A percentile compares a stretch with the other conserved stretches of the same genome.
These are phyloP conservation scores for Leccinum subtestaceum DNA, from an alignment of 768 basidiomycete genomes.

Conservation along the genomic window DNA sequence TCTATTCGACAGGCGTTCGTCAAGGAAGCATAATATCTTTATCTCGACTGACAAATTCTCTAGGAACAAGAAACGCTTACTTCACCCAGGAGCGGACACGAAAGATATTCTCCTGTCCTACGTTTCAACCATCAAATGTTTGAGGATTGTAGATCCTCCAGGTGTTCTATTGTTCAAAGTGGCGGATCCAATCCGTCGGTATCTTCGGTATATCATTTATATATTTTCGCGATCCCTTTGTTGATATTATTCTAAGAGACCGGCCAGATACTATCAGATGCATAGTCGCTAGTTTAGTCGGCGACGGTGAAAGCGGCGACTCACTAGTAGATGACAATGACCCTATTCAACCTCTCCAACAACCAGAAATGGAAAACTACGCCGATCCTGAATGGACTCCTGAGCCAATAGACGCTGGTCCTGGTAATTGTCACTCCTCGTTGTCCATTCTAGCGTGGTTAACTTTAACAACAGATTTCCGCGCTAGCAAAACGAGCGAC, in stretches of 20 bases:
- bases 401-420: constrained; percentile 94
- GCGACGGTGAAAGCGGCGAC: constrained; percentile 78
- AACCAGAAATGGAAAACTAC: constrained; percentile 80
- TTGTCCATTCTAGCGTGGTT: neutral
- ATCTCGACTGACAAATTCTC: constrained; percentile 3
- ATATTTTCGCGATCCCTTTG: neutral
- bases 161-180: constrained; percentile 93
- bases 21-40: neutral
- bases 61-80: constrained; percentile 82
- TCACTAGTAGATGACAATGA: constrained; percentile 84
- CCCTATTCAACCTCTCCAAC: constrained; percentile 70
- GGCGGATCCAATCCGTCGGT: constrained; percentile 86
- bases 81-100: constrained; percentile 96
- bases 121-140: constrained; percentile 86
- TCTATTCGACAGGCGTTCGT: constrained; percentile 74
- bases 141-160: constrained; percentile 87
- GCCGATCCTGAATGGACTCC: constrained; percentile 93
- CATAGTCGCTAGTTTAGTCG: constrained; percentile 89
- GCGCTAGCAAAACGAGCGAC: constrained; percentile 87
- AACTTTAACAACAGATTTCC: constrained; percentile 61
- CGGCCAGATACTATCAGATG: constrained; percentile 91
- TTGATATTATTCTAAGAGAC: constrained; percentile 45
- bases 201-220: constrained; percentile 59
- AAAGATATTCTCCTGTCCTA: constrained; percentile 88
- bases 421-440: constrained; percentile 49